A percentile compares a stretch with the other conserved stretches of the same genome.
Evolutionary conservation across 164 flowering plant species (phyloP).

Genomic region (Aristolochia fimbriata): DNA sequence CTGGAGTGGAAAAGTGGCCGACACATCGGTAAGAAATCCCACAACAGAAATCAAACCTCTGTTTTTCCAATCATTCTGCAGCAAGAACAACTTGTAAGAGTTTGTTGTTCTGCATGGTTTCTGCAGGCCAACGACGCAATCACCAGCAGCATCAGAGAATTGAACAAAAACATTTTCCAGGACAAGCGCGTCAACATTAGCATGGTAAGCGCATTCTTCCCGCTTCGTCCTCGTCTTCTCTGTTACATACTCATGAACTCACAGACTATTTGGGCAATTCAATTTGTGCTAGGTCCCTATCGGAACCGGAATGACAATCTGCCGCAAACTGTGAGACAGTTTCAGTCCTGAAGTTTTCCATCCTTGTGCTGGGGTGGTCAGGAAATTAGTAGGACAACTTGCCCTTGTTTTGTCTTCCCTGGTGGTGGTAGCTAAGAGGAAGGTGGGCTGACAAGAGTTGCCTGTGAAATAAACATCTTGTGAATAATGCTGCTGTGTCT

Average conservation of each 20-base stretch:
- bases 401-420: no score
- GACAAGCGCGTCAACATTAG: conserved; percentile 76
- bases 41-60: not conserved
- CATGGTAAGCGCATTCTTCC: conserved; percentile 42
- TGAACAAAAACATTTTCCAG: conserved; percentile 49
- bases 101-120: not conserved
- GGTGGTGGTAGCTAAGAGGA: no score
- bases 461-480: no score
- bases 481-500: no score
- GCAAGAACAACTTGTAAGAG: no score
- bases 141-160: conserved; percentile 61
- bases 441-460: no score
- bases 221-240: not conserved
- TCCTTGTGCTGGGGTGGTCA: not conserved
- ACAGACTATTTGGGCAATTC: not conserved
- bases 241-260: not conserved
- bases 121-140: conserved; percentile 65
- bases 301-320: conserved; percentile 93
- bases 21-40: conserved; percentile 42
- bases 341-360: no score
- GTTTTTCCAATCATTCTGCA: not conserved
- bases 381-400: not conserved
- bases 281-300: conserved; percentile 58
- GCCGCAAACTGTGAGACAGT: conserved; percentile 45
- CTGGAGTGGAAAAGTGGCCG: conserved; percentile 93